Evolutionary conservation across 2,329 filamentous ascomycete species (phyloP), one percentile per base, ranked within the genome.

Genomic region (Aspergillus fischeri): DNA sequence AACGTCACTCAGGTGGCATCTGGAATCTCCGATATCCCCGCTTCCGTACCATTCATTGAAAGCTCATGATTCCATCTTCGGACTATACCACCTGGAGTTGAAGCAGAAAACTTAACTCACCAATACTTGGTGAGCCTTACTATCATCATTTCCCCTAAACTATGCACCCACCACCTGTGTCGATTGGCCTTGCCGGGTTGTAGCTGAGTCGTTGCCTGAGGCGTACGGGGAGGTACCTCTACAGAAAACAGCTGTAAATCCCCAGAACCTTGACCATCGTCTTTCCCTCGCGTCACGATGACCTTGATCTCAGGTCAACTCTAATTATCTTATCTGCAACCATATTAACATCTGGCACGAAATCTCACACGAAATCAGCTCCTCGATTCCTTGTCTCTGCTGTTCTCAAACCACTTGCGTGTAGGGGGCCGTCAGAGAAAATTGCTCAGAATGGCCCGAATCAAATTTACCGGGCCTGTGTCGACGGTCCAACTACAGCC

Each of bases 381-480:
- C 24, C 44, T 2, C 44, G 27, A 27, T 41, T 38, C 38, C 6
- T 50, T 24, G 42, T 49, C 20, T 17, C 38, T 41, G n/a, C 32
- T 35, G 21, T 28, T 49, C 21, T 27, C 27, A 17, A 48, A 24
- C 24, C 24, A 27, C 21, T 10, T 25, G 11, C 44, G 5, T 27
- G 7, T 24, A 14, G 20, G 10, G 44, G 9, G 10, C 8, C 44
- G 10, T 47, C 21, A 21, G 44, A 24, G 11, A 17, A 14, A 47
- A 6, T 45, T 44, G 27, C 9, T 24, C 53, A 56, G 27, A 45
- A 67, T 69, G 67, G 66, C 60, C 56, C 63, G 67, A 41, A 63
- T 66, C 58, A 67, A 67, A 51, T 64, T 58, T 55, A 64, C 62
- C 51, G 61, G 55, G 10, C 66, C 63, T 41, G 49, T 52, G 21